Evolutionary conservation across 2,329 filamentous ascomycete genomes (phyloP).

Genomic region (Hymenoscyphus salicellus): DNA sequence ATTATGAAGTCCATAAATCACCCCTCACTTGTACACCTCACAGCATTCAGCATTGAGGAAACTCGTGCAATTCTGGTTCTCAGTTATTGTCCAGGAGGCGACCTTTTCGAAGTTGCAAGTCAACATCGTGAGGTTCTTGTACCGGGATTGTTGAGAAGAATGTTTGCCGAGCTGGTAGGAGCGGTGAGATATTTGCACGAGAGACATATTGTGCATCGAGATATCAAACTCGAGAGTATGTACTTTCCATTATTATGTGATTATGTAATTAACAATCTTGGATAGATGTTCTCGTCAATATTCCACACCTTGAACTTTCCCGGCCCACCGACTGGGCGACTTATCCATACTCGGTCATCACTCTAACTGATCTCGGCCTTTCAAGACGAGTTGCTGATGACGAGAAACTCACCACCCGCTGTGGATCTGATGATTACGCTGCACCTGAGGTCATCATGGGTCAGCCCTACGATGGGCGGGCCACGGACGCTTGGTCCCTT

Average conservation of each 20-base stretch:
- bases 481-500: constrained; percentile 91
- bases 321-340: constrained; percentile 64
- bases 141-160: constrained; percentile 69
- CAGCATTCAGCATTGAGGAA: constrained; percentile 84
- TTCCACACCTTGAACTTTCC: constrained; percentile 66
- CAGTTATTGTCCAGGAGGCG: constrained; percentile 89
- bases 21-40: constrained; percentile 85
- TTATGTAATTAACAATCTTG: constrained; percentile 13
- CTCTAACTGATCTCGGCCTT: constrained; percentile 86
- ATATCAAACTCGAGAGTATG: constrained; percentile 97
- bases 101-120: constrained; percentile 89
- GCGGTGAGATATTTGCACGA: constrained; percentile 84
- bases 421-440: constrained; percentile 95
- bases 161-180: constrained; percentile 84
- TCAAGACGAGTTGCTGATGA: constrained; percentile 81
- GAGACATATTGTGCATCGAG: constrained; percentile 85
- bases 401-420: constrained; percentile 87
- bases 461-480: constrained; percentile 87
- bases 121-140: constrained; percentile 65
- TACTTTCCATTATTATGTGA: constrained; percentile 32
- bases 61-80: constrained; percentile 80
- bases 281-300: constrained; percentile 85
- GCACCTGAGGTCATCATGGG: constrained; percentile 95
- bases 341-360: constrained; percentile 80
- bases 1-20: constrained; percentile 87